phyloP scores from a whole-genome alignment of 768 basidiomycete species.

The Gymnopilus junonius region DNA sequence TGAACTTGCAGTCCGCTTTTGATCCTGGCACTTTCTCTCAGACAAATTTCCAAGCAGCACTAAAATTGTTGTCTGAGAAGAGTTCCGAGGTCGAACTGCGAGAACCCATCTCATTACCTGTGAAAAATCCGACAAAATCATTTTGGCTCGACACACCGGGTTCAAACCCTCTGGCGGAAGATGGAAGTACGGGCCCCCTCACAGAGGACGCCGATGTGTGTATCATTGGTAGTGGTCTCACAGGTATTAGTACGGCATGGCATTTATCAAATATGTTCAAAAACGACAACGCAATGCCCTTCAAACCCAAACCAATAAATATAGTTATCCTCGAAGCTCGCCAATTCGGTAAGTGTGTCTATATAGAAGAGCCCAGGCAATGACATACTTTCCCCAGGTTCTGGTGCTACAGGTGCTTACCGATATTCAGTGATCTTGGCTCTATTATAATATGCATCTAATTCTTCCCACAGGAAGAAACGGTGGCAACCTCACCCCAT shows the following conservation, averaged over 20 bases:
- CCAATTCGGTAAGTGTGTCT: conserved; percentile 71
- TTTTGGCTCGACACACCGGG: conserved; percentile 70
- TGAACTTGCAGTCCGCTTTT: neutral
- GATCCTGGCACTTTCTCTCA: neutral
- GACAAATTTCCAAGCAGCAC: neutral
- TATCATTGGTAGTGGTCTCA: conserved; percentile 82
- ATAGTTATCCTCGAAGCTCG: conserved; percentile 81
- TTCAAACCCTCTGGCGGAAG: conserved; percentile 68
- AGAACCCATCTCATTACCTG: conserved; percentile 45
- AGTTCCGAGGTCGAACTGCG: neutral
- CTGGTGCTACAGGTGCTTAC: conserved; percentile 72
- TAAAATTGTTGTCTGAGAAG: too few relatives aligned
- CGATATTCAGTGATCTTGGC: neutral
- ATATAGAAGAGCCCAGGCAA: neutral
- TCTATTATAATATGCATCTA: neutral
- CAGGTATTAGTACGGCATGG: conserved; percentile 76
- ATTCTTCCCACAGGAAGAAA: conserved; percentile 59
- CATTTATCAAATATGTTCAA: conserved; percentile 48
- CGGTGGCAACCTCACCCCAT: conserved; percentile 74
- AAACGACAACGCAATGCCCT: neutral
- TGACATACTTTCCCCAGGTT: conserved; percentile 43
- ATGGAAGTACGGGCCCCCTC: conserved; percentile 66
- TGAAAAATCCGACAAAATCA: conserved; percentile 66
- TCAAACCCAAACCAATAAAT: conserved; percentile 43
- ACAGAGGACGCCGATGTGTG: conserved; percentile 69